phyloP scores from a whole-genome alignment of 805 yeast species.

The Hanseniaspora meyeri region DNA sequence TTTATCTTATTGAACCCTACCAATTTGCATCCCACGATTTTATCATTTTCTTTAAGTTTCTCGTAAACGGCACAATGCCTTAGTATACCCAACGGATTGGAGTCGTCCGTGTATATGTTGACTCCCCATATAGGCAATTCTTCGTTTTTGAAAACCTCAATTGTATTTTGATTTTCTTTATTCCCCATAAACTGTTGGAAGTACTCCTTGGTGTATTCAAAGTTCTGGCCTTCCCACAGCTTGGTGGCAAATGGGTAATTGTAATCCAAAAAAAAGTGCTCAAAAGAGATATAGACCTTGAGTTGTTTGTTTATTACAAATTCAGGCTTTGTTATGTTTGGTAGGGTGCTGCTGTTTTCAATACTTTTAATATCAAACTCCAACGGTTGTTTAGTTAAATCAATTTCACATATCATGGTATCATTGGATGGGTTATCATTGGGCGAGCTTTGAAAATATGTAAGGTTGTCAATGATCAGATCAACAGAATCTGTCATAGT shows the following conservation, averaged over 20 bases:
- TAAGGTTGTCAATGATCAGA: background rate
- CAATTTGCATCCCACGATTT: conserved; percentile 22
- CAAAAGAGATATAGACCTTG: background rate
- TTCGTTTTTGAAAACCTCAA: background rate
- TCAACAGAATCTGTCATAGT: background rate
- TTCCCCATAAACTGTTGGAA: background rate
- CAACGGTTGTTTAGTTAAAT: background rate
- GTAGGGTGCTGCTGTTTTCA: background rate
- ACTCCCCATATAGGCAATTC: conserved; percentile 61
- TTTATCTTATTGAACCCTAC: conserved; percentile 25
- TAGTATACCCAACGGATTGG: conserved; percentile 64
- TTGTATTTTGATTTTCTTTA: background rate
- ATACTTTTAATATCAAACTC: background rate
- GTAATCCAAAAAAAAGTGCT: conserved; percentile 1
- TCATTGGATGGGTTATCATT: background rate
- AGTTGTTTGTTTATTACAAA: background rate
- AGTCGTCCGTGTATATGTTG: conserved; percentile 86
- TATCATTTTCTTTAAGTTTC: conserved; percentile 24
- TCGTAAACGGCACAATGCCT: conserved; percentile 61
- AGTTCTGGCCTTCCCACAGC: background rate
- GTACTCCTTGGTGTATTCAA: background rate
- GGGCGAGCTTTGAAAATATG: background rate
- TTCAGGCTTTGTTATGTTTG: conserved; percentile 2
- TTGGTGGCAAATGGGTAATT: background rate
- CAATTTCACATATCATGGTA: background rate